These are phyloP conservation scores for Cantharellus cinnabarinus DNA, from an alignment of 768 basidiomycete genomes.

Conservation along the genomic window DNA sequence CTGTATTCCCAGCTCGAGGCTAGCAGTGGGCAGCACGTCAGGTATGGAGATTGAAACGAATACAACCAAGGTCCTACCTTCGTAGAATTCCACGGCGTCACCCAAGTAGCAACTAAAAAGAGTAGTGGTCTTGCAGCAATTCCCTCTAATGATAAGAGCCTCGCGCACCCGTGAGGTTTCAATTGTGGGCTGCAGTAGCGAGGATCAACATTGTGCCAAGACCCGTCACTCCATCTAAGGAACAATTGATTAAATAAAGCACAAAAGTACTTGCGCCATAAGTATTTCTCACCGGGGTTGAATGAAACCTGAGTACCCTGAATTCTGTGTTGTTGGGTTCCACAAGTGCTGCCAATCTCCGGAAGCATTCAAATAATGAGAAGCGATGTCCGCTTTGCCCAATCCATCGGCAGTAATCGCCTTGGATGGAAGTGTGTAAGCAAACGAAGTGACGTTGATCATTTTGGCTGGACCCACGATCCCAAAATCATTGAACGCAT, in stretches of 20 bases:
- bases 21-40: not conserved
- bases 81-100: not conserved
- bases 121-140: not conserved
- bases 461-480: constrained; percentile 3
- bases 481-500: constrained; percentile 11
- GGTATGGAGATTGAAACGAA: not conserved
- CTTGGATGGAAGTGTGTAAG: not conserved
- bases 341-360: constrained; percentile 9
- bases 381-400: not conserved
- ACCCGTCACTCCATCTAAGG: constrained; percentile 2
- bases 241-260: no score
- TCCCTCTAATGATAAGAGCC: not conserved
- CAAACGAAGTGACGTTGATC: not conserved
- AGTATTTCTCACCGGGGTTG: constrained; percentile 5
- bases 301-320: constrained; percentile 9
- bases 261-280: no score
- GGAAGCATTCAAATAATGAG: constrained; percentile 6
- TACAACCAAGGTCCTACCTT: not conserved
- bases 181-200: constrained; percentile 8
- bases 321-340: constrained; percentile 6
- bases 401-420: constrained; percentile 6
- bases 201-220: constrained; percentile 8
- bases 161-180: not conserved
- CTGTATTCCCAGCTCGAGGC: constrained; percentile 9
- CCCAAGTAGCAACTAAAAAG: not conserved